A percentile compares a stretch with the other conserved stretches of the same genome.
Conservation (phyloP, 1,284 basidiomycete species). For the Blastosporella zonata region DNA sequence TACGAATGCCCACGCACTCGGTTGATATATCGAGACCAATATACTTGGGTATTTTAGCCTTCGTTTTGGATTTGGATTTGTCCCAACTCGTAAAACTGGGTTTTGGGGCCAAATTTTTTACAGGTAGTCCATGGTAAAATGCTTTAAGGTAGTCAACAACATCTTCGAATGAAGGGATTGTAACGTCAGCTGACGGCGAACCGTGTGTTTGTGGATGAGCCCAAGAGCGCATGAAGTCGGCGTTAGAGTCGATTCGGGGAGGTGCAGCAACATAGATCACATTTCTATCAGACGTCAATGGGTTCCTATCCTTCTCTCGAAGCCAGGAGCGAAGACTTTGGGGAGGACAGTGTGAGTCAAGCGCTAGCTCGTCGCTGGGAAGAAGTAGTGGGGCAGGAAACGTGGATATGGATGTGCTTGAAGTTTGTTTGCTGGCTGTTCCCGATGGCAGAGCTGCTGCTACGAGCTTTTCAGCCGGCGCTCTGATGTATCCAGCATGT, state of each 20-base stretch:
- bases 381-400: conserved; percentile 33
- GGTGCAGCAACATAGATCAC: conserved; percentile 31
- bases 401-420: conserved; percentile 7
- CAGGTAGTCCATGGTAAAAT: conserved; percentile 31
- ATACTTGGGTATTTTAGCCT: conserved; percentile 18
- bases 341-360: conserved; percentile 31
- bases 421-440: conserved; percentile 7
- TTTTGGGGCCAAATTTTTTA: conserved; percentile 22
- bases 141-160: conserved; percentile 29
- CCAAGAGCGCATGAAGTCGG: conserved; percentile 26
- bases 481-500: conserved; percentile 19
- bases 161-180: conserved; percentile 17
- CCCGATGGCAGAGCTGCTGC: conserved; percentile 20
- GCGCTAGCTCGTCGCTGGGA: conserved; percentile 30
- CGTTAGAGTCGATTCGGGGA: conserved; percentile 22
- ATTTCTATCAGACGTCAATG: conserved; percentile 23
- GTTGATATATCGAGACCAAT: conserved; percentile 27
- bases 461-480: conserved; percentile 19
- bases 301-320: conserved; percentile 28
- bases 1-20: conserved; percentile 31
- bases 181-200: not conserved
- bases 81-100: conserved; percentile 29
- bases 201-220: conserved; percentile 11
- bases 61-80: conserved; percentile 12
- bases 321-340: conserved; percentile 31